Evolutionary conservation across 1,284 basidiomycete species (phyloP).

Genomic region (Cystobasidium sp.): DNA sequence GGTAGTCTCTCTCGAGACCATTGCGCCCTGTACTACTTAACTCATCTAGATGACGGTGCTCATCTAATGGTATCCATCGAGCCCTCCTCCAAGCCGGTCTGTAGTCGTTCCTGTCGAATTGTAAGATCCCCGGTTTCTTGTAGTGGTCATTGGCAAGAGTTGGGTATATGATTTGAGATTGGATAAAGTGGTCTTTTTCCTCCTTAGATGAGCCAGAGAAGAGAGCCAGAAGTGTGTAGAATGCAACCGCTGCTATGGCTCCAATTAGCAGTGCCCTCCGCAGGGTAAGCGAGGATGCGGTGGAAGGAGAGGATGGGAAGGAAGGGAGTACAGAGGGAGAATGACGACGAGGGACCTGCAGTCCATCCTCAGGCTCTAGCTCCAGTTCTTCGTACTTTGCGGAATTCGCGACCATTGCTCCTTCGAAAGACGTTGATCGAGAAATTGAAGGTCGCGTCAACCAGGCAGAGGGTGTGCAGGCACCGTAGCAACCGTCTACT

Average conservation of each 20-base stretch:
- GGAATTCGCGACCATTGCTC: not conserved
- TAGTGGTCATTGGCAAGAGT: slow-evolving; percentile 17
- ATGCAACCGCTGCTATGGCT: slow-evolving; percentile 4
- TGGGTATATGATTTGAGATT: slow-evolving; percentile 21
- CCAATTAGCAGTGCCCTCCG: slow-evolving; percentile 7
- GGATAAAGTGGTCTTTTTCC: slow-evolving; percentile 13
- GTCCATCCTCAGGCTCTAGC: not conserved
- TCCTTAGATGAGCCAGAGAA: slow-evolving; percentile 1
- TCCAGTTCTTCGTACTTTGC: slow-evolving; percentile 31
- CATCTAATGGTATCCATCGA: slow-evolving; percentile 28
- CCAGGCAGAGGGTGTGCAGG: not conserved
- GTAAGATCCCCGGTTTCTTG: slow-evolving; percentile 15
- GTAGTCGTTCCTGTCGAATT: slow-evolving; percentile 36
- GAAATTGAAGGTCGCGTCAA: not conserved
- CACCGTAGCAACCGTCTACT: not conserved
- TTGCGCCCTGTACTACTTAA: slow-evolving; percentile 9
- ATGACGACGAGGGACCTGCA: not conserved
- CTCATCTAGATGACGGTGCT: not conserved
- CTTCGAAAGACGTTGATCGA: not conserved
- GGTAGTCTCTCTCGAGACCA: slow-evolving; percentile 28
- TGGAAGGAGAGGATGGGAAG: not conserved
- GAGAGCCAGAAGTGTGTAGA: slow-evolving; percentile 7
- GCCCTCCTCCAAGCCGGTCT: slow-evolving; percentile 18
- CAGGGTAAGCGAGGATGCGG: slow-evolving; percentile 7
- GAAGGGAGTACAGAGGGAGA: not conserved